These are phyloP conservation scores for Coemansia sp. DNA, from an alignment of 192 early-diverging fungal species.

Conservation along the genomic window DNA sequence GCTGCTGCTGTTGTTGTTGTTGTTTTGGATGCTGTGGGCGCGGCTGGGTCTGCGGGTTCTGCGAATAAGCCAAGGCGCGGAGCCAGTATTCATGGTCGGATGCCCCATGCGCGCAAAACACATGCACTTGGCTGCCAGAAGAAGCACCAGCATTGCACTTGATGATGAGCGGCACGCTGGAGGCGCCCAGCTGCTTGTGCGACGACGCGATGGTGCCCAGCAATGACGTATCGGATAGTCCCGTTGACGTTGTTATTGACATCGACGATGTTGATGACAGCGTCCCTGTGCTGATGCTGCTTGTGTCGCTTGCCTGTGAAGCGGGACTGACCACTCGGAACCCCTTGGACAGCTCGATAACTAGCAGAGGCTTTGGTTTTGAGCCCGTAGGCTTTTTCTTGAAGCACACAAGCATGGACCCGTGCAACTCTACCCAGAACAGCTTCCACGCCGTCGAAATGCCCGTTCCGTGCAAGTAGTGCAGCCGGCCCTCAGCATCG, in stretches of 20 bases:
- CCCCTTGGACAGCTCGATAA: constrained; percentile 21
- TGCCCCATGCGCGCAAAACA: constrained; percentile 35
- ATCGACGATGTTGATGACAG: constrained; percentile 1
- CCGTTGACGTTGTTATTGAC: background rate
- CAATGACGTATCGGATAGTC: constrained; percentile 3
- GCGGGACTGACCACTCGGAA: constrained; percentile 25
- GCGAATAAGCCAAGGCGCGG: background rate
- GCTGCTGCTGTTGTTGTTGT: background rate
- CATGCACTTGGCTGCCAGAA: constrained; percentile 14
- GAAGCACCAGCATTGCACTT: constrained; percentile 7
- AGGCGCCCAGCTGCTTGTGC: constrained; percentile 23
- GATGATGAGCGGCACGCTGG: constrained; percentile 38
- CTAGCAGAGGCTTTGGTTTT: constrained; percentile 3
- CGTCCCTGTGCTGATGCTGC: constrained; percentile 2
- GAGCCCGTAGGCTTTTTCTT: constrained; percentile 1
- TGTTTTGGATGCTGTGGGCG: background rate
- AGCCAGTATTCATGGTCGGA: constrained; percentile 48
- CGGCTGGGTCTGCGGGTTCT: background rate
- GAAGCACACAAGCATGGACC: constrained; percentile 20
- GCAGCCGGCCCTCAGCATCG: constrained; percentile 42
- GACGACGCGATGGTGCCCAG: constrained; percentile 5
- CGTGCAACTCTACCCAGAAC: constrained; percentile 47
- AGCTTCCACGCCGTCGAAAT: constrained; percentile 36
- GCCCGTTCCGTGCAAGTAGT: constrained; percentile 38
- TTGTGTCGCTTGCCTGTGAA: background rate